Percentiles rank a stretch among this genome's conserved stretches.
These are phyloP conservation scores for Microdochium bolleyi DNA, from an alignment of 2,329 filamentous ascomycete genomes.

Conservation along the genomic window DNA sequence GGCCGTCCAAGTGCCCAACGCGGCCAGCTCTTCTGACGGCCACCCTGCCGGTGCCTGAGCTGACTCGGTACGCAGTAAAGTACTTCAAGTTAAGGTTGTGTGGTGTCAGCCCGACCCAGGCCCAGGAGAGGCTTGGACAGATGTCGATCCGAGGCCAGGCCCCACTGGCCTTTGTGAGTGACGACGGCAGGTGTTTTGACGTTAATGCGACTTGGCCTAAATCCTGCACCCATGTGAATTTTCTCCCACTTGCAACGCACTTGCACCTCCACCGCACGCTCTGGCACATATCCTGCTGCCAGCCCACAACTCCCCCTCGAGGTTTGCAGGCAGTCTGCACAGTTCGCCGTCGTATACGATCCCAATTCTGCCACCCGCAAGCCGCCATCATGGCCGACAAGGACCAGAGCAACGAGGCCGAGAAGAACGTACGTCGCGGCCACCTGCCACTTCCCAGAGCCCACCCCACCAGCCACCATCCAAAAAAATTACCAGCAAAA, in stretches of 20 bases:
- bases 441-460: not conserved
- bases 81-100: too few relatives aligned
- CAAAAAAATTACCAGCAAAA: not conserved
- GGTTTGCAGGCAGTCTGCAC: not conserved
- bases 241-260: not conserved
- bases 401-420: conserved; percentile 74
- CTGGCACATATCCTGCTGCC: not conserved
- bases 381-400: not conserved
- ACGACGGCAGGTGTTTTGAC: too few relatives aligned
- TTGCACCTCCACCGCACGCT: not conserved
- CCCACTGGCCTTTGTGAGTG: not conserved
- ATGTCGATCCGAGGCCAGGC: too few relatives aligned
- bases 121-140: too few relatives aligned
- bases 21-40: too few relatives aligned
- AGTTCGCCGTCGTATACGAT: not conserved
- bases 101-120: too few relatives aligned
- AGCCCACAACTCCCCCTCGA: not conserved
- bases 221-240: not conserved
- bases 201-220: not conserved
- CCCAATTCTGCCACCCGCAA: not conserved
- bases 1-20: too few relatives aligned
- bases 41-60: too few relatives aligned
- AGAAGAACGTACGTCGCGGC: conserved; percentile 73
- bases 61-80: too few relatives aligned
- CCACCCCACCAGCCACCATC: conserved; percentile 2